Base-by-base conservation (phyloP, 2,329 filamentous ascomycete genomes). In the Thelonectria olida region DNA sequence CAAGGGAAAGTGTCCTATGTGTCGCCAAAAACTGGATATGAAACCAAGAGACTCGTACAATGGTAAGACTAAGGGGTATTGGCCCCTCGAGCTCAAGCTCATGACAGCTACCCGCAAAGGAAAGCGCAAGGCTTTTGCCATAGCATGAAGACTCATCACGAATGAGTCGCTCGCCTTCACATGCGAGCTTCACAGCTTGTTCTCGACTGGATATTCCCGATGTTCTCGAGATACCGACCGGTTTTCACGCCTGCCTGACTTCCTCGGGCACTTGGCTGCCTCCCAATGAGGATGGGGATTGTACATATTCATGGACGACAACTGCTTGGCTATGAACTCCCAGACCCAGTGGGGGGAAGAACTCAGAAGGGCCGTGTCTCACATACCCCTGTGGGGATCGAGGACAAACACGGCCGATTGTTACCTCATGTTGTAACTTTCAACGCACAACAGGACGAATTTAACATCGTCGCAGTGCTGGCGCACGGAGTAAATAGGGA, bases 1-100 rank as follows among this genome's bases (percentile, higher is more conserved):
- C n/a, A 84, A 82, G 58, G 84, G 84, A 48, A 83, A 84, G 55
- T 90, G 88, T 59, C 88, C 88, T 0, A 88, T 90, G 65, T 90
- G 88, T 73, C 82, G 88, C 28, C 80, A 86, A 45, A 85, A 85
- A 58, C 80, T 90, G 42, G 85, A 86, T 54, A 78, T 79, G 41
- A 81, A 80, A 62, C 68, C 78, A 5, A 78, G 78, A 51, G 75
- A 71, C 20, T 64, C 73, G 19, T 82, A 83, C 58, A 79, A 71
- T 7, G 69, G 69, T 23, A 84, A 81, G 67, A 81, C 80, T 0
- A 88, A 84, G 54, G 84, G 85, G 1, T 82, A 78, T 60, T 89
- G 85, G 74, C 81, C 83, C 5, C 80, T 90, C 5, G 84, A 89
- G 73, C 77, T 90, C 58, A 90, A 90, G 76, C 69, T 90, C 44